phyloP scores from a whole-genome alignment of 2,329 filamentous ascomycete genomes.

The Penicillium sp. region DNA sequence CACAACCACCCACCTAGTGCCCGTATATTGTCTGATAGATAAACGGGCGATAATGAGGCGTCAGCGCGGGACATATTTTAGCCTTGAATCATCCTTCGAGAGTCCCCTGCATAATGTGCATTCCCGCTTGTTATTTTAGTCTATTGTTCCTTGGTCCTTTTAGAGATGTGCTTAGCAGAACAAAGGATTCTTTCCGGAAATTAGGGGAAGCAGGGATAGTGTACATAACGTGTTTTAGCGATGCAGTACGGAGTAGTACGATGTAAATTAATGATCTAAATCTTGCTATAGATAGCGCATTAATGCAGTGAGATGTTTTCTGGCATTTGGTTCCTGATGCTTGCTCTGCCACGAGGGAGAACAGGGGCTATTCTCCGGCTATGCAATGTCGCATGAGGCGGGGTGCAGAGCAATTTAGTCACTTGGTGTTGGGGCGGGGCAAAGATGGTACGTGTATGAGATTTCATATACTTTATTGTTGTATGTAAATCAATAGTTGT shows the following conservation, averaged over 20 bases:
- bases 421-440: neutral
- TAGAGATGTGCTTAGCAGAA: slow-evolving; percentile 4
- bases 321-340: slow-evolving; percentile 2
- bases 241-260: neutral
- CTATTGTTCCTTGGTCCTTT: slow-evolving; percentile 1
- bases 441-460: neutral
- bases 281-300: neutral
- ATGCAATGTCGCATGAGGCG: neutral
- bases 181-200: slow-evolving; percentile 13
- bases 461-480: neutral
- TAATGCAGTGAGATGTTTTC: neutral
- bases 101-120: neutral
- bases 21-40: neutral
- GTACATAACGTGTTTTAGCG: slow-evolving; percentile 12
- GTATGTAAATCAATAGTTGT: neutral
- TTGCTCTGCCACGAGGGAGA: slow-evolving; percentile 9
- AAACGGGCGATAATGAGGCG: neutral
- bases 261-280: neutral
- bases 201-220: slow-evolving; percentile 1
- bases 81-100: neutral
- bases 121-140: neutral
- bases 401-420: neutral
- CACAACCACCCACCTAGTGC: neutral
- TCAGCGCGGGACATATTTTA: neutral
- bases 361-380: slow-evolving; percentile 5